Evolutionary conservation across 2,329 filamentous ascomycete species (phyloP), one percentile per base, ranked within the genome.

Genomic region (Beauveria medogensis): DNA sequence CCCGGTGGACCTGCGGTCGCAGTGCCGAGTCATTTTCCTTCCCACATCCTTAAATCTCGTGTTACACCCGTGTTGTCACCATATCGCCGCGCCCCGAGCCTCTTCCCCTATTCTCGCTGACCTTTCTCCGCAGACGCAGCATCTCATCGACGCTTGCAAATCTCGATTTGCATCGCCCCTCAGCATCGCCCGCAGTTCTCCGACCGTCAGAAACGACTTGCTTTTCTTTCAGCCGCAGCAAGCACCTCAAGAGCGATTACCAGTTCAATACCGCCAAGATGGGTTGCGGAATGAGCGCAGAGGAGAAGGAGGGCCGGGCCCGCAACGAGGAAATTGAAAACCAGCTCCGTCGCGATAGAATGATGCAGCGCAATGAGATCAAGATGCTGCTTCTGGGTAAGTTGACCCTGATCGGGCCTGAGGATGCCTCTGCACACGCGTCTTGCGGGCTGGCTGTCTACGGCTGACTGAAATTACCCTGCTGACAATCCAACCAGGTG

Each of bases 271-370:
- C 76, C 78, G 80, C 75, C 88, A 92, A 82, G 72, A 99, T 99
- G 94, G 94, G 94, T 87, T 99, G 94, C 78, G 93, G 93, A 80
- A 96, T 97, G 91, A 97, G 93, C 77, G 96, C 94, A 74, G 94
- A 97, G 82, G 94, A 97, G 81, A 97, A 97, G 89, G 94, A 97
- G 92, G 93, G 94, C 80, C 97, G 97, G 90, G 91, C 92, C 82
- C 89, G 94, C 70, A 97, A 99, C 76, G 94, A 99, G 84, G 93
- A 97, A 86, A 99, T 99, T 73, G 94, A 99, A 80, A 97, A 97
- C 77, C 93, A 97, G 82, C 82, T 97, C 74, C 97, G 97, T 86
- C 86, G 91, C 76, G 94, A 99, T 75, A 95, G 96, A 80, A 90
- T 97, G 90, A 89, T 96, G 83, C 92, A 97, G 81, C 89, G 93